phyloP scores from a whole-genome alignment of 345 rosid species.

The Raphanus raphanistrum region DNA sequence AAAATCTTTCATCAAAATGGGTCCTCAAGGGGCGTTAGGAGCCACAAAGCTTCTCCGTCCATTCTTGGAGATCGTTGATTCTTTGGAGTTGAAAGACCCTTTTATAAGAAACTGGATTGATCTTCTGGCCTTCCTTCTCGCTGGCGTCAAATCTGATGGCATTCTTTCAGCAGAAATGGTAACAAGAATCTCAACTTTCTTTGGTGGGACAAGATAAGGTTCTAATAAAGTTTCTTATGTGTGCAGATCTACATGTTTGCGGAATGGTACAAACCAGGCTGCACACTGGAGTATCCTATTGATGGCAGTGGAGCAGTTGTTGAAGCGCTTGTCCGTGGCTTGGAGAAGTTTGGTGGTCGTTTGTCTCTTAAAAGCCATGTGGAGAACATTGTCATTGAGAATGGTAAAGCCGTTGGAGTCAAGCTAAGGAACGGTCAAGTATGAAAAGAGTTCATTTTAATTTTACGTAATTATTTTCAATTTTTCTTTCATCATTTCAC shows the following conservation, averaged over 20 bases:
- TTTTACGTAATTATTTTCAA: neutral
- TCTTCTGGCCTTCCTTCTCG: constrained; percentile 91
- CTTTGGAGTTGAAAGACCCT: constrained; percentile 73
- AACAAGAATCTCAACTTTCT: constrained; percentile 16
- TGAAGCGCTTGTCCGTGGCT: constrained; percentile 80
- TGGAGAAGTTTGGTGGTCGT: constrained; percentile 80
- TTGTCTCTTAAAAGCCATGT: constrained; percentile 77
- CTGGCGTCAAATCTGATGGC: constrained; percentile 96
- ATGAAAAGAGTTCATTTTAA: constrained; percentile 28
- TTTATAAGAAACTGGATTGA: constrained; percentile 91
- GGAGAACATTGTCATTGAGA: constrained; percentile 68
- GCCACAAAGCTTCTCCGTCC: constrained; percentile 89
- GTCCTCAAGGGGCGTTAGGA: constrained; percentile 79
- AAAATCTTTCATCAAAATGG: constrained; percentile 78
- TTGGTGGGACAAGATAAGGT: neutral
- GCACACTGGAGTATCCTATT: constrained; percentile 78
- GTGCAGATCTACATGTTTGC: constrained; percentile 94
- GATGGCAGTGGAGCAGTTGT: constrained; percentile 83
- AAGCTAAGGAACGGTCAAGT: constrained; percentile 86
- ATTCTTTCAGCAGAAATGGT: constrained; percentile 99
- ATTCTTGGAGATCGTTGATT: constrained; percentile 80
- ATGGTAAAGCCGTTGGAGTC: constrained; percentile 78
- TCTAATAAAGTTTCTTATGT: neutral
- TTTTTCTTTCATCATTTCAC: neutral
- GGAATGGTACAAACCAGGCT: constrained; percentile 95